Evolutionary conservation across 345 rosid genomes (phyloP).

Genomic region (Gossypium mustelinum): DNA sequence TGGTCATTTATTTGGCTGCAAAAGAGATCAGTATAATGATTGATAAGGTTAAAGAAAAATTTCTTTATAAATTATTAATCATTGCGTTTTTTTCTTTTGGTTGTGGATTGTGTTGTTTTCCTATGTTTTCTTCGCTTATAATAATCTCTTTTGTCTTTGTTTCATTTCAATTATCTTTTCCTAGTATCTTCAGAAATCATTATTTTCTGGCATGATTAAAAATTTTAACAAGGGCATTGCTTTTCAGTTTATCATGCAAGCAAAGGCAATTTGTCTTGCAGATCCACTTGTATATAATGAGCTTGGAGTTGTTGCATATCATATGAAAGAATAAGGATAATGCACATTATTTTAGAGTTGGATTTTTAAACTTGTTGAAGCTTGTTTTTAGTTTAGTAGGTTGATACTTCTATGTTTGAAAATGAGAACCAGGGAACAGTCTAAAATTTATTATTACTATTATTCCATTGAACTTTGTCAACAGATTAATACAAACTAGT

Average conservation of each 20-base stretch:
- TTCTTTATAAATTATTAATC: not conserved
- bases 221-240: conserved; percentile 13
- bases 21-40: not conserved
- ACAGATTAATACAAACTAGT: not conserved
- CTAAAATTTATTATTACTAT: not conserved
- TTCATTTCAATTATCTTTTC: not conserved
- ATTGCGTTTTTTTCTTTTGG: not conserved
- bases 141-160: not conserved
- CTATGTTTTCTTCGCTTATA: not conserved
- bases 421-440: conserved; percentile 3
- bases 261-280: conserved; percentile 78
- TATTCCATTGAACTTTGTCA: not conserved
- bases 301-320: conserved; percentile 94
- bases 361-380: conserved; percentile 6
- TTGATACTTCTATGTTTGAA: not conserved
- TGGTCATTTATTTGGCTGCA: not conserved
- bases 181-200: not conserved
- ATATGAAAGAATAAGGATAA: conserved; percentile 81
- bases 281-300: conserved; percentile 96
- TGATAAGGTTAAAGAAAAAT: not conserved
- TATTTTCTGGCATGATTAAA: not conserved
- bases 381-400: not conserved
- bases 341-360: not conserved
- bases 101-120: not conserved
- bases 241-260: conserved; percentile 88